Conservation (phyloP, 1,284 basidiomycete species). For the Pyrrhoderma noxium region DNA sequence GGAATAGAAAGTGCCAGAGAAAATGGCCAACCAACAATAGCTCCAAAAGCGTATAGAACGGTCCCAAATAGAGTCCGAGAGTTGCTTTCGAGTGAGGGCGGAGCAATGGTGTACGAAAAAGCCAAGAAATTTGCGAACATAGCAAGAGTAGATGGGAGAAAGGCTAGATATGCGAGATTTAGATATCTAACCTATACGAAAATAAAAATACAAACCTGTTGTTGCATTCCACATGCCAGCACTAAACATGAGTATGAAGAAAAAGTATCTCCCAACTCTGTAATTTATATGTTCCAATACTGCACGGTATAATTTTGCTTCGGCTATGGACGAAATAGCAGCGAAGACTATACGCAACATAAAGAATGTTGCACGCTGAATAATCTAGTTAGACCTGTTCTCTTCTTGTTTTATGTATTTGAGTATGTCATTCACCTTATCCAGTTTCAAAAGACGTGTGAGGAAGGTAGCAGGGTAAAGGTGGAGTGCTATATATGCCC, state of each 20-base stretch:
- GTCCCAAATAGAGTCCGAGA: constrained; percentile 59
- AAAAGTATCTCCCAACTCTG: constrained; percentile 83
- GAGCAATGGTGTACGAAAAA: constrained; percentile 69
- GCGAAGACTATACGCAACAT: constrained; percentile 78
- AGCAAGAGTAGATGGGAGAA: constrained; percentile 90
- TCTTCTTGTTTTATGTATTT: constrained; percentile 23
- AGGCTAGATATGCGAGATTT: constrained; percentile 44
- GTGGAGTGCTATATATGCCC: constrained; percentile 86
- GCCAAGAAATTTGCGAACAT: constrained; percentile 89
- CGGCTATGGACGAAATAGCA: constrained; percentile 66
- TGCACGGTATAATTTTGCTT: constrained; percentile 80
- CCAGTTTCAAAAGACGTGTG: constrained; percentile 32
- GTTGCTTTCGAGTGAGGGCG: constrained; percentile 49
- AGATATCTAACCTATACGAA: constrained; percentile 1
- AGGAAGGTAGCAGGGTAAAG: constrained; percentile 46
- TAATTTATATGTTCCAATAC: constrained; percentile 82
- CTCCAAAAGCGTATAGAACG: constrained; percentile 72
- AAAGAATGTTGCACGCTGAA: constrained; percentile 81
- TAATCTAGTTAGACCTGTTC: constrained; percentile 10
- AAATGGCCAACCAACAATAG: constrained; percentile 96
- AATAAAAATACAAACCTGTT: constrained; percentile 44
- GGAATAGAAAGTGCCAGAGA: constrained; percentile 80
- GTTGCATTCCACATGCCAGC: constrained; percentile 94
- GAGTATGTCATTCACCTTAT: constrained; percentile 39
- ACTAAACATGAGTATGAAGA: constrained; percentile 79